These are phyloP conservation scores for Xerophyta viscosa DNA, from an alignment of 106 monocot genomes.

Conservation along the genomic window DNA sequence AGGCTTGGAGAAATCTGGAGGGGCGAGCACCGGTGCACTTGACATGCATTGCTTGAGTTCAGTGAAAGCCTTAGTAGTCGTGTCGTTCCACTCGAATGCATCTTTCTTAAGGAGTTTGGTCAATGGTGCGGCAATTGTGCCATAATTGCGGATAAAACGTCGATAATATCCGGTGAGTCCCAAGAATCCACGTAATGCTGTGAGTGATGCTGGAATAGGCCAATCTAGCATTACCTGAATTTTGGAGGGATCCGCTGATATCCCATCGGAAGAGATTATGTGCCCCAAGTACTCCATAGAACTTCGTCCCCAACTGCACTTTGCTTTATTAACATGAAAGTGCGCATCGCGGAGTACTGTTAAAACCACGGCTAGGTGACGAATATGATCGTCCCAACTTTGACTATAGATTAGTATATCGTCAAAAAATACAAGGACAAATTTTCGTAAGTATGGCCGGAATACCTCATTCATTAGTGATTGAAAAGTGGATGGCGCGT, in stretches of 20 bases:
- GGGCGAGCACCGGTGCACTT: not conserved
- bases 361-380: not conserved
- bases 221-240: not conserved
- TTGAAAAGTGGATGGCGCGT: not conserved
- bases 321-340: not conserved
- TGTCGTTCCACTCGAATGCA: not conserved
- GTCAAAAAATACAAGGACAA: not conserved
- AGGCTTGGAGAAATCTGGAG: not conserved
- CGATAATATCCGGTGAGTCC: not conserved
- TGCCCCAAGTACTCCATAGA: not conserved
- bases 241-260: not conserved
- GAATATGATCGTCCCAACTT: not conserved
- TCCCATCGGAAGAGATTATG: not conserved
- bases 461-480: slow-evolving; percentile 1
- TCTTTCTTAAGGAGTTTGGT: not conserved
- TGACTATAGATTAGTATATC: not conserved
- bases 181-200: not conserved
- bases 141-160: not conserved
- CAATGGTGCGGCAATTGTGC: not conserved
- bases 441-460: not conserved
- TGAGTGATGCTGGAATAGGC: not conserved
- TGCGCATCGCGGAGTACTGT: not conserved
- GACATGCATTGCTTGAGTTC: not conserved
- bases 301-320: not conserved
- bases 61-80: not conserved